Conservation (phyloP, 768 basidiomycete species). For the Lentinula sp. region DNA sequence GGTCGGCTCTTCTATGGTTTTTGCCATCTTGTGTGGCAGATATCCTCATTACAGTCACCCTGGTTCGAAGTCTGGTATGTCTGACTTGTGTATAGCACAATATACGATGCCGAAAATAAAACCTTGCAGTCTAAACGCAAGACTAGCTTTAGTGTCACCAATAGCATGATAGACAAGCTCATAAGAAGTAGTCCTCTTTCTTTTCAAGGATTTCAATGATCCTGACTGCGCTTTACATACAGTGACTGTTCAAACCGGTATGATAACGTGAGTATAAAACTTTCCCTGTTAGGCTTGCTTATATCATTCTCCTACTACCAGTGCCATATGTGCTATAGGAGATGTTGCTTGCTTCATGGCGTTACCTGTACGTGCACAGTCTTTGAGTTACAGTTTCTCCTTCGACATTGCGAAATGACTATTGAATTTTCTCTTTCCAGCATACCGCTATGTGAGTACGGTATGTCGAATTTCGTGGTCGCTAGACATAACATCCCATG, state of each 20-base stretch:
- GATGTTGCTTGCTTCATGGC: constrained; percentile 38
- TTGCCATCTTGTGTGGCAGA: constrained; percentile 6
- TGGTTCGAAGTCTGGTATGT: constrained; percentile 7
- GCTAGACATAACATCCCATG: not conserved
- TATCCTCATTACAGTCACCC: constrained; percentile 4
- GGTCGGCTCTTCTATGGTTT: constrained; percentile 7
- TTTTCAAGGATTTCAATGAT: not conserved
- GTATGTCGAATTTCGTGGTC: not conserved
- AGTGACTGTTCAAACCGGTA: constrained; percentile 6
- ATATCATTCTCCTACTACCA: constrained; percentile 4
- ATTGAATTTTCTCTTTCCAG: constrained; percentile 13
- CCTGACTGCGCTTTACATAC: not conserved
- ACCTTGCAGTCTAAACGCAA: not conserved
- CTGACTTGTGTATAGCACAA: not conserved
- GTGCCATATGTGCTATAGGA: constrained; percentile 32
- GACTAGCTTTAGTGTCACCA: constrained; percentile 1
- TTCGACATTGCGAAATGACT: not conserved
- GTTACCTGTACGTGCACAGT: constrained; percentile 23
- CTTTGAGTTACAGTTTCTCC: not conserved
- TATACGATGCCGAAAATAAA: not conserved
- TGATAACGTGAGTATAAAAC: constrained; percentile 1
- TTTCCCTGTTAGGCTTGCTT: not conserved
- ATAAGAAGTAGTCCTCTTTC: not conserved
- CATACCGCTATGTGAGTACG: constrained; percentile 35
- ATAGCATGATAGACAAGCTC: constrained; percentile 6